These are phyloP conservation scores for Candida sakaeoensis DNA, from an alignment of 805 yeast species.

Conservation along the genomic window DNA sequence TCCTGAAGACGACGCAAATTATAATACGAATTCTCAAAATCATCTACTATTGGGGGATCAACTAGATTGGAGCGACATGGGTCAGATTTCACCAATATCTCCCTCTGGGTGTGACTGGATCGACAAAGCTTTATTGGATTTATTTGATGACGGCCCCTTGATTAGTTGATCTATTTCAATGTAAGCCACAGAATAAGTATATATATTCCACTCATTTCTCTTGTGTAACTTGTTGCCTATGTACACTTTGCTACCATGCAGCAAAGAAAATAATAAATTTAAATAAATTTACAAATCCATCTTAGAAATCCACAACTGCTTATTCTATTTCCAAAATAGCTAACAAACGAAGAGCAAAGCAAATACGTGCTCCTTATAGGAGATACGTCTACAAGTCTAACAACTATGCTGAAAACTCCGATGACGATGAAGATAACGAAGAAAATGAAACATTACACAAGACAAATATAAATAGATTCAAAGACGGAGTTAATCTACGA, in stretches of 20 bases:
- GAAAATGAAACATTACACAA: slow-evolving; percentile 9
- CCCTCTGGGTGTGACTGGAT: slow-evolving; percentile 61
- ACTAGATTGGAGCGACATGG: slow-evolving; percentile 10
- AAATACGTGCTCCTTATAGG: slow-evolving; percentile 74
- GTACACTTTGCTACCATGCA: neutral
- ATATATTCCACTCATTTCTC: too few species aligned
- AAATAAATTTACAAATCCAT: too few species aligned
- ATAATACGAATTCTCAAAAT: slow-evolving; percentile 2
- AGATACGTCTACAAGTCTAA: slow-evolving; percentile 60
- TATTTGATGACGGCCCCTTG: slow-evolving; percentile 11
- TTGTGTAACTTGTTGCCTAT: too few species aligned
- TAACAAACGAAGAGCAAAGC: slow-evolving; percentile 82
- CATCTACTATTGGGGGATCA: slow-evolving; percentile 8
- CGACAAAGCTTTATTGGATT: slow-evolving; percentile 32
- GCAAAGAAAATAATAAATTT: too few species aligned
- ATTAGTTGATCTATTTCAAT: neutral
- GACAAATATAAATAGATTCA: slow-evolving; percentile 8
- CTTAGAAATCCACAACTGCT: neutral
- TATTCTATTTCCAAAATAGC: slow-evolving; percentile 52
- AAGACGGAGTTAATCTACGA: slow-evolving; percentile 23
- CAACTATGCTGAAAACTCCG: slow-evolving; percentile 21
- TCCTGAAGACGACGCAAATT: neutral
- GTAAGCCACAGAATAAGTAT: too few species aligned
- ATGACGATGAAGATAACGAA: slow-evolving; percentile 17
- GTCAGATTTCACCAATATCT: slow-evolving; percentile 17